Percentiles rank a stretch among this genome's conserved stretches.
phyloP scores from a whole-genome alignment of 805 yeast genomes.

The Dipodascus albidus region DNA sequence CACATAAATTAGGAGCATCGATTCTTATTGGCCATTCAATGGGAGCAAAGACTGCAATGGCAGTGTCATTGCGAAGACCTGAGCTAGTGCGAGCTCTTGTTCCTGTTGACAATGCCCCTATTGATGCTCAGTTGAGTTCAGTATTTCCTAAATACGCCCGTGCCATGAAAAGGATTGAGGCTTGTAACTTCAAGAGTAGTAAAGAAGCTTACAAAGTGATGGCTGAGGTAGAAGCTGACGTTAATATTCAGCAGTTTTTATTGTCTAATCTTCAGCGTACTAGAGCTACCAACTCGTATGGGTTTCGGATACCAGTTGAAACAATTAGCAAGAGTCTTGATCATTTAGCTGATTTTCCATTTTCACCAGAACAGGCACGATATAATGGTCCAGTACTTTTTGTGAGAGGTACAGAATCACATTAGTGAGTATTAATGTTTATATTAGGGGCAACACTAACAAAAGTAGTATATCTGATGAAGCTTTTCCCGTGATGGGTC shows the following conservation, averaged over 20 bases:
- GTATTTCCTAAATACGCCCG: constrained; percentile 58
- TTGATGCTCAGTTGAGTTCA: constrained; percentile 44
- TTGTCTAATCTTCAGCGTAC: constrained; percentile 52
- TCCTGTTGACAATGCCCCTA: constrained; percentile 86
- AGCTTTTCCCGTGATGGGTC: constrained; percentile 56
- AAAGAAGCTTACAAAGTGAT: constrained; percentile 61
- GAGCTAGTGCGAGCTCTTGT: constrained; percentile 49
- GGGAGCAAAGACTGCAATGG: constrained; percentile 95
- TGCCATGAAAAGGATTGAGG: constrained; percentile 48
- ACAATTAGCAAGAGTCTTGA: constrained; percentile 55
- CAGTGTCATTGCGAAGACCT: constrained; percentile 58
- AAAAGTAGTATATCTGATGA: constrained; percentile 57
- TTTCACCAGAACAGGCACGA: constrained; percentile 37
- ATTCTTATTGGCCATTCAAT: constrained; percentile 33
- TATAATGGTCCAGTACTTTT: constrained; percentile 69
- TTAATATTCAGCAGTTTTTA: constrained; percentile 57
- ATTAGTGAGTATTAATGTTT: constrained; percentile 28
- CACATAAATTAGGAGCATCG: constrained; percentile 27
- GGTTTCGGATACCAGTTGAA: constrained; percentile 61
- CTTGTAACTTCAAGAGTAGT: constrained; percentile 33
- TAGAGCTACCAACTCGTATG: constrained; percentile 22
- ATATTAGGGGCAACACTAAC: neutral
- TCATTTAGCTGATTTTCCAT: constrained; percentile 68
- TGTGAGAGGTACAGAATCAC: constrained; percentile 65
- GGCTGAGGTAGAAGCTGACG: constrained; percentile 41